Base-by-base conservation (phyloP, 371 early-diverging fungal genomes). In the Syncephalastrum monosporum region DNA sequence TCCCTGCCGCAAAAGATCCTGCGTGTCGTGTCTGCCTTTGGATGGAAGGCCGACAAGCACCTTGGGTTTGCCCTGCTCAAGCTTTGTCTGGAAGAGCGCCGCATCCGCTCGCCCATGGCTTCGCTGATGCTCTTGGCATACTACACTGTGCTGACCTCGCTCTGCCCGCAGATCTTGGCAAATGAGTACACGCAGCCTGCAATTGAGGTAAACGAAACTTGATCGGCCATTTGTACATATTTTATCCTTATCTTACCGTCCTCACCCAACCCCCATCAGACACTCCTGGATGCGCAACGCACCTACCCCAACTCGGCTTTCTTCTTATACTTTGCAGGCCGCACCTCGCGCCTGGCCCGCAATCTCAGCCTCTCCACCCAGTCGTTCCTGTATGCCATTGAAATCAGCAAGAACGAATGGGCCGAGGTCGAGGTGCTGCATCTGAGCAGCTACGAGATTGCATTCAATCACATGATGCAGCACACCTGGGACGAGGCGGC, bases 291-390 rank as follows among this genome's bases (percentile, higher is more conserved):
- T 59, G 85, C 87, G 1, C 76, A 82, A 52, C 64, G 67, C 8
- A 77, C 81, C 17, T 83, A 78, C 54, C 84, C 82, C 5, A 82
- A 84, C 49, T 83, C 84, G 2, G 84, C 84, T 0, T 84, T 84
- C 53, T 86, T 86, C 58, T 61, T 83, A 12, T 84, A 84, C 50
- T 83, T 84, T 64, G 72, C 81, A 3, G 87, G 85, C 3, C 81
- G 85, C 12, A 82, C 81, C 38, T 74, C 75, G 16, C 77, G 84
- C 25, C 64, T 82, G 46, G 80, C 80, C 4, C 68, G 72, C 16
- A 79, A 79, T n/a, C 50, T 79, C 15, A 60, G 68, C 1, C 56
- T 79, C 21, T 79, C 80, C 0, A 74, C 72, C 0, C 80, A 79
- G 54, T 79, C 80, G 0, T 79, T 76, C 44, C 60, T 64, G 16